A percentile compares a stretch with the other conserved stretches of the same genome.
These are phyloP conservation scores for Hypomyces rosellus DNA, from an alignment of 2,329 filamentous ascomycete genomes.

Conservation along the genomic window DNA sequence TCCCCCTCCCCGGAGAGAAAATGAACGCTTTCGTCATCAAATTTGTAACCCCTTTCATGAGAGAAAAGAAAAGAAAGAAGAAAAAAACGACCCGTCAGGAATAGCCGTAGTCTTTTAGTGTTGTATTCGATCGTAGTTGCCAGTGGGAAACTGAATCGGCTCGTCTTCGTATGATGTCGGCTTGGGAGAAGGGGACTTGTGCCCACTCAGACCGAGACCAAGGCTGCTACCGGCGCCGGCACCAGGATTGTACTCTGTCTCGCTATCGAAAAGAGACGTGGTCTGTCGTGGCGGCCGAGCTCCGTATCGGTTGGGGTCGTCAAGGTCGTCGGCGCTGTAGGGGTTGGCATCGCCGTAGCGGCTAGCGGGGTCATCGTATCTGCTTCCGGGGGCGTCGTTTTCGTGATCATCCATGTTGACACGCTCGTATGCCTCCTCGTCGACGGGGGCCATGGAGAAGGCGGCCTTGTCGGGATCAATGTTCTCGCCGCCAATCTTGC, in stretches of 20 bases:
- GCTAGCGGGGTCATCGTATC: constrained; percentile 19
- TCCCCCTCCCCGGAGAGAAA: too few species aligned
- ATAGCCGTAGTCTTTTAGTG: constrained; percentile 5
- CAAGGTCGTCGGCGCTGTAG: constrained; percentile 33
- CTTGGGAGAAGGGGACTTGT: constrained; percentile 10
- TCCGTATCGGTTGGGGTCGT: constrained; percentile 35
- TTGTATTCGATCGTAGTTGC: constrained; percentile 48
- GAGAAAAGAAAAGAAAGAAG: background rate
- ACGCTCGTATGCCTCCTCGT: constrained; percentile 59
- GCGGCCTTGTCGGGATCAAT: constrained; percentile 65
- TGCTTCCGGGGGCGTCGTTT: constrained; percentile 29
- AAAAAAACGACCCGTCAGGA: constrained; percentile 1
- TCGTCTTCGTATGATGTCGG: constrained; percentile 40
- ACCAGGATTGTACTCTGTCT: constrained; percentile 36
- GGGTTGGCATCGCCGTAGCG: constrained; percentile 33
- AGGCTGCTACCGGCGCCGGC: background rate
- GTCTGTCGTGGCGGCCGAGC: constrained; percentile 26
- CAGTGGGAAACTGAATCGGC: constrained; percentile 50
- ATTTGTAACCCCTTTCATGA: too few species aligned
- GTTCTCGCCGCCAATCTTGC: constrained; percentile 37
- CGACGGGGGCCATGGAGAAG: constrained; percentile 61
- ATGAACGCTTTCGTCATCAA: too few species aligned
- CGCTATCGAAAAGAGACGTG: constrained; percentile 43
- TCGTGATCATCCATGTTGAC: constrained; percentile 52
- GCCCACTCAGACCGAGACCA: constrained; percentile 1